Evolutionary conservation across 371 early-diverging fungal species (phyloP).

Genomic region (Apophysomyces sp.): DNA sequence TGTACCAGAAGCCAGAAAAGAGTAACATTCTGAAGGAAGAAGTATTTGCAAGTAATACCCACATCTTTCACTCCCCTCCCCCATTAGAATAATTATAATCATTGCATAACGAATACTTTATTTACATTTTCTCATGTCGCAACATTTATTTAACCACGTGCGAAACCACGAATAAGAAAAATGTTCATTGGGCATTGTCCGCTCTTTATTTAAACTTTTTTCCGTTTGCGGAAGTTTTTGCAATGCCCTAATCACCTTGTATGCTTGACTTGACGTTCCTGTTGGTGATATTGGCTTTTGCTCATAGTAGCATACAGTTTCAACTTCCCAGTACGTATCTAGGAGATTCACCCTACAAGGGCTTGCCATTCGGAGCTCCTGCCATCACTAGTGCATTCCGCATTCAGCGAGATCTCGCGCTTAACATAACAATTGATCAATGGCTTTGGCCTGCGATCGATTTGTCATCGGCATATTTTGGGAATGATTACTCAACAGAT

Average conservation of each 20-base stretch:
- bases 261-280: not conserved
- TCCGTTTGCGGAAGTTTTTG: not conserved
- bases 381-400: slow-evolving; percentile 23
- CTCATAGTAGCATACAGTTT: not conserved
- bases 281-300: not conserved
- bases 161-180: not conserved
- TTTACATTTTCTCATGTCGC: not conserved
- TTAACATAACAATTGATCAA: slow-evolving; percentile 38
- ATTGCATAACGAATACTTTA: not conserved
- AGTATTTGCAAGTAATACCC: not conserved
- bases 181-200: not conserved
- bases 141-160: not conserved
- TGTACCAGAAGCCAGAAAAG: not conserved
- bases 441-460: slow-evolving; percentile 42
- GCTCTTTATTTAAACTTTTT: too few relatives aligned
- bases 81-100: not conserved
- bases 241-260: not conserved
- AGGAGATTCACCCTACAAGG: slow-evolving; percentile 27
- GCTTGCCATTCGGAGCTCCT: slow-evolving; percentile 13
- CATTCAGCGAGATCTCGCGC: slow-evolving; percentile 42
- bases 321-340: slow-evolving; percentile 16
- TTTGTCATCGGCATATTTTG: slow-evolving; percentile 33
- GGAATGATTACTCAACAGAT: slow-evolving; percentile 23
- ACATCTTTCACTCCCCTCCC: not conserved
- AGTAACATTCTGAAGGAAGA: not conserved